Conservation (phyloP, 225 moss, liverwort and hornwort genomes). For the Ulota crispa region DNA sequence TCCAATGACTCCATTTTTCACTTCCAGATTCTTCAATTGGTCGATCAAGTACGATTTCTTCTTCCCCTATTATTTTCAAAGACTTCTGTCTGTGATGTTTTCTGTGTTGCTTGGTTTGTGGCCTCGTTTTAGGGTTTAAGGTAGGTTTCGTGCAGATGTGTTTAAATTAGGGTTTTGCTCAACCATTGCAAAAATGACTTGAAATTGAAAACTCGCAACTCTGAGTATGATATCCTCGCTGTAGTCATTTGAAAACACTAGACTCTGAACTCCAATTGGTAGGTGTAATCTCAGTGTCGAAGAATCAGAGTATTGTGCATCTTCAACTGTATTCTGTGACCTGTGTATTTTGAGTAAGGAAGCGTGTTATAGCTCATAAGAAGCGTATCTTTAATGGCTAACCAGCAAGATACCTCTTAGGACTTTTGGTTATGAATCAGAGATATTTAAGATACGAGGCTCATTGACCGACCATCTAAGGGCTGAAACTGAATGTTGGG, state of each 20-base stretch:
- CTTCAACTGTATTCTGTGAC: background rate
- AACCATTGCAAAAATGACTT: background rate
- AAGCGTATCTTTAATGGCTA: background rate
- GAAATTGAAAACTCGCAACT: too few relatives aligned
- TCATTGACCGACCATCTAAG: too few relatives aligned
- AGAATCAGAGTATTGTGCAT: too few relatives aligned
- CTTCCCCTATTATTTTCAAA: too few relatives aligned
- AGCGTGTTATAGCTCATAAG: background rate
- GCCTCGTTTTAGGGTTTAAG: slow-evolving; percentile 10
- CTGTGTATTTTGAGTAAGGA: background rate
- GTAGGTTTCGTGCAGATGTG: background rate
- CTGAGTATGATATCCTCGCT: too few relatives aligned
- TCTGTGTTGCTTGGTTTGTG: background rate
- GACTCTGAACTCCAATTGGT: background rate
- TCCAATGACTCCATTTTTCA: slow-evolving; percentile 74
- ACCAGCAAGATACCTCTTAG: background rate
- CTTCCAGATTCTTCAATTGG: slow-evolving; percentile 80
- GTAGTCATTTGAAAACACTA: background rate
- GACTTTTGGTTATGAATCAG: background rate
- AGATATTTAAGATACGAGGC: too few relatives aligned
- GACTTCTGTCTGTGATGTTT: too few relatives aligned
- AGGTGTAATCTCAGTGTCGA: background rate
- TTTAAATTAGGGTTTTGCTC: background rate
- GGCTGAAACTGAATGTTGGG: too few relatives aligned
- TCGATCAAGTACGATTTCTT: slow-evolving; percentile 55